Conservation (phyloP, 768 basidiomycete genomes). For the Rhizopogon vulgaris region DNA sequence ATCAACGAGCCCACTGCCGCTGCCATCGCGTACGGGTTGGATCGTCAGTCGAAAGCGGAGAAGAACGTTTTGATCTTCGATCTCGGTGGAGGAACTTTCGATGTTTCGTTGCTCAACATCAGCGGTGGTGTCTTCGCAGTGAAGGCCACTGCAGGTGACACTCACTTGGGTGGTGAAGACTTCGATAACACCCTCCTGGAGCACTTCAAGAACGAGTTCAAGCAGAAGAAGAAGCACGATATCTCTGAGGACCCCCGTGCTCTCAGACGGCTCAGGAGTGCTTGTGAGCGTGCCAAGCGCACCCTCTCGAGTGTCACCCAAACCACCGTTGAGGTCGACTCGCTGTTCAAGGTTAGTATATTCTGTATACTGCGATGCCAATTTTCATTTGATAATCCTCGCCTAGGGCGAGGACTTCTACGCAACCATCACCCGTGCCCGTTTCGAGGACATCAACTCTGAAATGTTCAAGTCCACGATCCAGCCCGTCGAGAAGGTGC, state of each 20-base stretch:
- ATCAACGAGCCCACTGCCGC: conserved; percentile 99
- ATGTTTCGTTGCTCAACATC: conserved; percentile 98
- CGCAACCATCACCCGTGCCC: conserved; percentile 97
- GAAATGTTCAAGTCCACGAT: conserved; percentile 92
- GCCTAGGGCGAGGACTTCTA: conserved; percentile 92
- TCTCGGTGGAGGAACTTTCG: conserved; percentile 99
- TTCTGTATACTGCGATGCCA: background rate
- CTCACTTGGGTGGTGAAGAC: conserved; percentile 99
- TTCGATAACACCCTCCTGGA: conserved; percentile 98
- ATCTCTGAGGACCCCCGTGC: conserved; percentile 97
- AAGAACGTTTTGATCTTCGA: conserved; percentile 99
- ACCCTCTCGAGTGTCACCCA: conserved; percentile 97
- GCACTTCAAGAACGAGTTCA: conserved; percentile 99
- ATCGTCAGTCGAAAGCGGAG: conserved; percentile 90
- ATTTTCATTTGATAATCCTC: conserved; percentile 7
- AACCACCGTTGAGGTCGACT: conserved; percentile 99
- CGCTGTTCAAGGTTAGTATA: conserved; percentile 76
- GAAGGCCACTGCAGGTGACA: conserved; percentile 99
- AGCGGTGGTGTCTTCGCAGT: conserved; percentile 98
- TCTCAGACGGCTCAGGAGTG: conserved; percentile 89
- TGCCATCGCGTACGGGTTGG: conserved; percentile 97
- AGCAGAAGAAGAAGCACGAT: conserved; percentile 94
- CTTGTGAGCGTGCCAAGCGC: conserved; percentile 99
- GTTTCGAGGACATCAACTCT: conserved; percentile 99
- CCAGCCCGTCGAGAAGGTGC: conserved; percentile 97